These are phyloP conservation scores for Claviceps digitariae DNA, from an alignment of 2,329 filamentous ascomycete species.

Conservation along the genomic window DNA sequence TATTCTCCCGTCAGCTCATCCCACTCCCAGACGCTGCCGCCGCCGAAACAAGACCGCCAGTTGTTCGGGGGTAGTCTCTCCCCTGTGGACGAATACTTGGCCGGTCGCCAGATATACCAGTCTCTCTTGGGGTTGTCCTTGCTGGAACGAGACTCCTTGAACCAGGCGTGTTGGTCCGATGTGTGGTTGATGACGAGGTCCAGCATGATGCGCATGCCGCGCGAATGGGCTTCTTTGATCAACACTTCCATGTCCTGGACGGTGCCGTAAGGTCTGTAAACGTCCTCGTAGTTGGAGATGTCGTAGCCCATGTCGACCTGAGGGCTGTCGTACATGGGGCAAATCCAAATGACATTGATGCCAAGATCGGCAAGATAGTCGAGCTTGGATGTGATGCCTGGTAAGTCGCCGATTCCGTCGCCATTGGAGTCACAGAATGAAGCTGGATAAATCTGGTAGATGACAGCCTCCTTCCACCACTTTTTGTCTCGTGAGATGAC, in stretches of 20 bases:
- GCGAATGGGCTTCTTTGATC: conserved; percentile 43
- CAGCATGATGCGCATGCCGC: conserved; percentile 57
- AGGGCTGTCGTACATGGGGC: conserved; percentile 51
- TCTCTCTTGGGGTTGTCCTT: conserved; percentile 50
- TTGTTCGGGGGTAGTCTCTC: conserved; percentile 60
- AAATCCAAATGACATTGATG: conserved; percentile 53
- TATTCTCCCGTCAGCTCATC: conserved; percentile 62
- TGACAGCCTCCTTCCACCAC: conserved; percentile 45
- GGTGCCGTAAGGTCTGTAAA: conserved; percentile 53
- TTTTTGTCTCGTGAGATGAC: conserved; percentile 10
- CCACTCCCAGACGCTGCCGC: conserved; percentile 53
- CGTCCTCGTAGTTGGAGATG: conserved; percentile 51
- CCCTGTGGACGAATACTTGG: conserved; percentile 40
- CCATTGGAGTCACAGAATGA: conserved; percentile 44
- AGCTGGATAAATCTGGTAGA: conserved; percentile 48
- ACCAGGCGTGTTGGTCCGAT: conserved; percentile 58
- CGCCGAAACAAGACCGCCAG: conserved; percentile 51
- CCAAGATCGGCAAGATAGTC: conserved; percentile 48
- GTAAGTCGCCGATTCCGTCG: conserved; percentile 47
- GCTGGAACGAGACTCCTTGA: conserved; percentile 49
- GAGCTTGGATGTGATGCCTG: conserved; percentile 48
- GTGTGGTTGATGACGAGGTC: conserved; percentile 73
- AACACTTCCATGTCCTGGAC: conserved; percentile 51
- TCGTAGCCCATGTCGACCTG: conserved; percentile 61
- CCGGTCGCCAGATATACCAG: conserved; percentile 52